Evolutionary conservation across 768 basidiomycete species (phyloP), one percentile per base, ranked within the genome.

Genomic region (Hypsizygus marmoreus): DNA sequence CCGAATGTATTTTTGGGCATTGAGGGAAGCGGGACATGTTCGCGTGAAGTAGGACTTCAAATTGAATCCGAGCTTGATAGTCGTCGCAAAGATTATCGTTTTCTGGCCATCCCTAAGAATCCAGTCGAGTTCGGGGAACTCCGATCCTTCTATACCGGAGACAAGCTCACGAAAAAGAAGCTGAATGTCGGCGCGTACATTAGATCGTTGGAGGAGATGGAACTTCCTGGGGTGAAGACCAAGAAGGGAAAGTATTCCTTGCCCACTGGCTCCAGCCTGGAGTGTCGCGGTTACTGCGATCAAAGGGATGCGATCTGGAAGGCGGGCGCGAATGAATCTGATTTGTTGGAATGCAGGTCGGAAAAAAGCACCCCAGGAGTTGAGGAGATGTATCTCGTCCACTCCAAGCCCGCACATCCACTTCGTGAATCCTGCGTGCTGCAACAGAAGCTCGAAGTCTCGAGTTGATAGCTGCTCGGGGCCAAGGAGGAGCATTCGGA

Each of bases 81-180:
- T 59, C 13, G 51, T 46, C 39, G 56, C 54, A 31, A 66, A 68
- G 1, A 68, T 56, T 11, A 67, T 42, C 0, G 57, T 65, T 14
- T 56, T 59, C 28, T 45, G 19, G 3, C 34, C 32, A 4, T 31
- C 34, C 0, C 49, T 33, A 4, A 67, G n/a, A 16, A 67, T 40
- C 65, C 64, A 67, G 12, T 50, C 46, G 13, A 66, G 50, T 39
- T 63, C 51, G 0, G 55, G 58, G 44, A 65, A 64, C 11, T 16
- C 20, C 1, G n/a, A 29, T 11, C 57, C 56, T 1, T 38, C 51
- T 37, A 53, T 40, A 4, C 56, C 53, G n/a, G 55, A 51, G 10
- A 20, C 23, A 6, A 63, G 41, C 11, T 49, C 51, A 0, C 54
- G 49, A 26, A 62, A 51, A 2, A 60, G 41, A 10, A 66, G 31